A percentile compares a stretch with the other conserved stretches of the same genome.
These are phyloP conservation scores for Aspergillus calidoustus DNA, from an alignment of 2,329 filamentous ascomycete genomes.

Conservation along the genomic window DNA sequence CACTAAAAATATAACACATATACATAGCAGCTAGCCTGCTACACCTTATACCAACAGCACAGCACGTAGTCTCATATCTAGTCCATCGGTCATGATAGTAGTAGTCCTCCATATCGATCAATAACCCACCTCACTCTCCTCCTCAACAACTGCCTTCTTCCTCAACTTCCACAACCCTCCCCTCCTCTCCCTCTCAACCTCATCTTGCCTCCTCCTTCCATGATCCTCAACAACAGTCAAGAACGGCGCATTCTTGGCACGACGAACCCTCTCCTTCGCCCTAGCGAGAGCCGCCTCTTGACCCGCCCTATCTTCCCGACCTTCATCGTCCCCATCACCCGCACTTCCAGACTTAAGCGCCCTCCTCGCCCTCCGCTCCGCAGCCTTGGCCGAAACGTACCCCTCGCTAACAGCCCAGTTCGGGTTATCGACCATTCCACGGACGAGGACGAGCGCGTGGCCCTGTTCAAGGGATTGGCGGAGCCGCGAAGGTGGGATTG, in stretches of 20 bases:
- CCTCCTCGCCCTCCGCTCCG: slow-evolving; percentile 38
- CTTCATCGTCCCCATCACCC: neutral
- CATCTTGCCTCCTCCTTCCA: slow-evolving; percentile 34
- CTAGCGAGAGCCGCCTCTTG: slow-evolving; percentile 29
- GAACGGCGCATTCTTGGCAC: slow-evolving; percentile 47
- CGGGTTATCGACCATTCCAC: slow-evolving; percentile 51
- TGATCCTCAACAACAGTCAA: slow-evolving; percentile 45
- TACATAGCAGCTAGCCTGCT: too few species aligned
- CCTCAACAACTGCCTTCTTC: slow-evolving; percentile 44
- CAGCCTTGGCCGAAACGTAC: slow-evolving; percentile 44
- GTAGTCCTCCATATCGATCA: slow-evolving; percentile 16
- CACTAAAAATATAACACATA: too few species aligned
- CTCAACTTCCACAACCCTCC: slow-evolving; percentile 43
- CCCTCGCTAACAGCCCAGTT: slow-evolving; percentile 52
- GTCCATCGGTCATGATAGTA: neutral
- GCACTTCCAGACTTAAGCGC: slow-evolving; percentile 15
- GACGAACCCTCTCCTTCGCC: slow-evolving; percentile 40
- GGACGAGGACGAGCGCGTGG: slow-evolving; percentile 52
- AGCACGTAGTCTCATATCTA: too few species aligned
- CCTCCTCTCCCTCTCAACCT: slow-evolving; percentile 33
- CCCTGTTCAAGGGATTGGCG: slow-evolving; percentile 39
- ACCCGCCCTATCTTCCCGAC: neutral
- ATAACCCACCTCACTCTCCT: slow-evolving; percentile 44
- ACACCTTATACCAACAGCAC: too few species aligned
- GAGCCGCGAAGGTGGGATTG: slow-evolving; percentile 43